A percentile compares a stretch with the other conserved stretches of the same genome.
phyloP scores from a whole-genome alignment of 805 yeast species.

The Danielia oregonensis region DNA sequence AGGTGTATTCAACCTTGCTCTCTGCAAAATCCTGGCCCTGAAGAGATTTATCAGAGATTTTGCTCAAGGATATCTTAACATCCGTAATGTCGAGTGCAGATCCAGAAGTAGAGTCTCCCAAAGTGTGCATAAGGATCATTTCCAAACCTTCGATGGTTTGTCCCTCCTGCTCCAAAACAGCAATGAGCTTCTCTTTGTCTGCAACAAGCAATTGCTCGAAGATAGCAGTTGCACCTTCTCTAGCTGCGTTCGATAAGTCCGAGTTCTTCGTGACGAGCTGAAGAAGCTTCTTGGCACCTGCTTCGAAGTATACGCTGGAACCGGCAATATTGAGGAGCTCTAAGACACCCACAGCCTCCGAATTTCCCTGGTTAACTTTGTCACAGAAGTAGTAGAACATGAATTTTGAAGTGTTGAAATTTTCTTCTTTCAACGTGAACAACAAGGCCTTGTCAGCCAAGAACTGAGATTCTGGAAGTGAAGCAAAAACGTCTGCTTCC shows the following conservation, averaged over 20 bases:
- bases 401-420: conserved; percentile 29
- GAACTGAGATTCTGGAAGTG: conserved; percentile 5
- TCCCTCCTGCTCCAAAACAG: conserved; percentile 15
- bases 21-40: conserved; percentile 1
- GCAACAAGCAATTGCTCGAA: conserved; percentile 21
- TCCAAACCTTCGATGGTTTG: conserved; percentile 33
- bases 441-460: conserved; percentile 8
- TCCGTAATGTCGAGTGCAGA: conserved; percentile 8
- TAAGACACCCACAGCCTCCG: conserved; percentile 20
- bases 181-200: conserved; percentile 19
- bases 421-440: conserved; percentile 18
- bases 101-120: conserved; percentile 31
- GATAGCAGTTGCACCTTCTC: conserved; percentile 14
- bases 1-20: conserved; percentile 15
- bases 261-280: conserved; percentile 1
- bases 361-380: conserved; percentile 15
- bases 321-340: conserved; percentile 18
- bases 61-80: neutral
- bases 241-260: conserved; percentile 11
- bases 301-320: conserved; percentile 14
- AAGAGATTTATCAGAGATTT: conserved; percentile 1
- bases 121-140: conserved; percentile 64
- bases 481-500: conserved; percentile 17
- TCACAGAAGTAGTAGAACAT: conserved; percentile 27
- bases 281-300: conserved; percentile 12